phyloP scores from a whole-genome alignment of 2,329 filamentous ascomycete species.

The Ophiostoma fasciatum region DNA sequence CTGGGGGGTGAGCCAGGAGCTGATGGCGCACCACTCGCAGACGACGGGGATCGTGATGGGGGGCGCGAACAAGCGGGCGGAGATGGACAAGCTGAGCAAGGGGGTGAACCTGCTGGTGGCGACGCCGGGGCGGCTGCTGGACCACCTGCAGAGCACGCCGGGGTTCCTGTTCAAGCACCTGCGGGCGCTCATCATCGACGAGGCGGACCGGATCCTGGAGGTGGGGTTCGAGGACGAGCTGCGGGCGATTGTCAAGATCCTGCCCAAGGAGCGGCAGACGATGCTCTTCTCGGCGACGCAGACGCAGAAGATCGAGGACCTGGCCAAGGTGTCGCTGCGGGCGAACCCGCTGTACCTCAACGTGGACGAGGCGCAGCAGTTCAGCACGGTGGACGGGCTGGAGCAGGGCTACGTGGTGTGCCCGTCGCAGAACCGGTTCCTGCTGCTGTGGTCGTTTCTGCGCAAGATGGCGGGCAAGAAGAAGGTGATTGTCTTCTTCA shows the following conservation, averaged over 20 bases:
- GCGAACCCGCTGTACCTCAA: constrained; percentile 93
- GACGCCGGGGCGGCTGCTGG: constrained; percentile 80
- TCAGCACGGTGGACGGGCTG: constrained; percentile 81
- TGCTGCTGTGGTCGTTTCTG: constrained; percentile 86
- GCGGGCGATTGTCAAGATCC: constrained; percentile 87
- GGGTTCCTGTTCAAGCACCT: constrained; percentile 87
- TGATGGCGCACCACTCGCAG: constrained; percentile 86
- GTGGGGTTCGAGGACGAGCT: constrained; percentile 99
- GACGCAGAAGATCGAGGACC: constrained; percentile 95
- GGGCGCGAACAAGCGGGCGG: constrained; percentile 77
- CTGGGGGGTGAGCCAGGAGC: constrained; percentile 83
- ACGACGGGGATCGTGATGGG: constrained; percentile 68
- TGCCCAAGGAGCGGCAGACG: constrained; percentile 78
- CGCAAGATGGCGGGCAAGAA: constrained; percentile 90
- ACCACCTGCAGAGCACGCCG: constrained; percentile 86
- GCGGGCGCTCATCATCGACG: constrained; percentile 84
- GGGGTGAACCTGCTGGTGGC: constrained; percentile 91
- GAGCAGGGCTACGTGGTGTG: constrained; percentile 95
- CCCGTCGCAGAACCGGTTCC: constrained; percentile 84
- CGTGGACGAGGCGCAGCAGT: constrained; percentile 64
- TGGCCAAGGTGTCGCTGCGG: constrained; percentile 83
- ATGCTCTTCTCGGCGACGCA: constrained; percentile 99
- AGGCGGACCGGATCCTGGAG: constrained; percentile 91
- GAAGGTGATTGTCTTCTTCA: constrained; percentile 96
- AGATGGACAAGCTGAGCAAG: constrained; percentile 87